These are phyloP conservation scores for Aspergillus ochraceus DNA, from an alignment of 2,329 filamentous ascomycete species.

Conservation along the genomic window DNA sequence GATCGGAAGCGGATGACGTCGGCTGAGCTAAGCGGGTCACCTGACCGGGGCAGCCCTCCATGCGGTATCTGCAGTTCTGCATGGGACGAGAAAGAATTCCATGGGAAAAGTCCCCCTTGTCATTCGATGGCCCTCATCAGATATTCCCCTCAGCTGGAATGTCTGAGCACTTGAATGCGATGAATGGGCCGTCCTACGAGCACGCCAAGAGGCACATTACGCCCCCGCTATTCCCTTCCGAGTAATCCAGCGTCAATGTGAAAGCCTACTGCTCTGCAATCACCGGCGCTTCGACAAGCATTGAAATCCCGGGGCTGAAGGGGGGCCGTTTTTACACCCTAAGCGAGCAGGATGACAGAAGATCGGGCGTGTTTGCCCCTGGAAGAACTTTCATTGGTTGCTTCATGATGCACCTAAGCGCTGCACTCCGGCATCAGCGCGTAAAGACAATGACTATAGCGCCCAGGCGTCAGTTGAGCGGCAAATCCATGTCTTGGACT, in stretches of 20 bases:
- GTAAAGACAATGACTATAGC: not conserved
- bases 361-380: not conserved
- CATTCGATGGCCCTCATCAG: not conserved
- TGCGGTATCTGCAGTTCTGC: too few relatives aligned
- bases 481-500: not conserved
- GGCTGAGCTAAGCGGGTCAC: not conserved
- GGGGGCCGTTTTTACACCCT: not conserved
- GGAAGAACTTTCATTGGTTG: not conserved
- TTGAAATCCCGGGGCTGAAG: not conserved
- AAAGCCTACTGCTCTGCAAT: not conserved
- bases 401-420: not conserved
- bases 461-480: not conserved
- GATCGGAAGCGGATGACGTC: constrained; percentile 17
- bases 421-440: not conserved
- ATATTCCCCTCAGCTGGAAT: not conserved
- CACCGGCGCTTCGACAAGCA: not conserved
- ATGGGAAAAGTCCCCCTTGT: not conserved
- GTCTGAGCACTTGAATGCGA: too few relatives aligned
- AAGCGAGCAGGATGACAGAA: not conserved
- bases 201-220: not conserved
- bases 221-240: not conserved
- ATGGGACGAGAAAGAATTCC: too few relatives aligned
- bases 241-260: not conserved
- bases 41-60: not conserved
- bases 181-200: not conserved